These are phyloP conservation scores for Phaeotremella skinneri DNA, from an alignment of 768 basidiomycete genomes.

Conservation along the genomic window DNA sequence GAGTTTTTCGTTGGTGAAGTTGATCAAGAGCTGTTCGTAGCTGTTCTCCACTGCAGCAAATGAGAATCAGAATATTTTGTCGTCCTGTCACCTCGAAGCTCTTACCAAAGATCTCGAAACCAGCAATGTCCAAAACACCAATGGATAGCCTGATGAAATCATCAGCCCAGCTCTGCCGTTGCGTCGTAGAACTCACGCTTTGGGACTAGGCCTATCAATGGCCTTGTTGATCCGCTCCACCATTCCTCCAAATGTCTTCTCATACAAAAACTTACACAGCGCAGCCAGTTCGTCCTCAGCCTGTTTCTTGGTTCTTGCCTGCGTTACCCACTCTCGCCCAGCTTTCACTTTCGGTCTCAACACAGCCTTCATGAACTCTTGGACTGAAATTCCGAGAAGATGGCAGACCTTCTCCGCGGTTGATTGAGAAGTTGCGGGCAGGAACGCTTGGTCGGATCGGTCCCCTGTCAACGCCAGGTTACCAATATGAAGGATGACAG, in stretches of 20 bases:
- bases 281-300: constrained; percentile 88
- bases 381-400: constrained; percentile 79
- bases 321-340: constrained; percentile 94
- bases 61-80: neutral
- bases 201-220: constrained; percentile 78
- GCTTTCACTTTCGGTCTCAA: constrained; percentile 86
- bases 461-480: constrained; percentile 81
- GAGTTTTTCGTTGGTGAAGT: constrained; percentile 97
- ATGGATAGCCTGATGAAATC: constrained; percentile 61
- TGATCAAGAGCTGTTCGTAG: constrained; percentile 97
- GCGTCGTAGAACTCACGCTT: constrained; percentile 55
- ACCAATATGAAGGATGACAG: constrained; percentile 90
- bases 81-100: neutral
- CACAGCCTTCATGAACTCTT: constrained; percentile 84
- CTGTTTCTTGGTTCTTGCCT: constrained; percentile 85
- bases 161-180: constrained; percentile 6
- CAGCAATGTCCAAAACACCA: constrained; percentile 97
- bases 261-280: constrained; percentile 91
- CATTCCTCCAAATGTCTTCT: constrained; percentile 89
- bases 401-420: constrained; percentile 67
- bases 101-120: constrained; percentile 79
- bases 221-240: constrained; percentile 95
- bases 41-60: constrained; percentile 61
- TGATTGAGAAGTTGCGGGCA: constrained; percentile 58
- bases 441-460: constrained; percentile 72